A percentile compares a stretch with the other conserved stretches of the same genome.
phyloP scores from a whole-genome alignment of 345 rosid species.

The Diplotaxis tenuifolia region DNA sequence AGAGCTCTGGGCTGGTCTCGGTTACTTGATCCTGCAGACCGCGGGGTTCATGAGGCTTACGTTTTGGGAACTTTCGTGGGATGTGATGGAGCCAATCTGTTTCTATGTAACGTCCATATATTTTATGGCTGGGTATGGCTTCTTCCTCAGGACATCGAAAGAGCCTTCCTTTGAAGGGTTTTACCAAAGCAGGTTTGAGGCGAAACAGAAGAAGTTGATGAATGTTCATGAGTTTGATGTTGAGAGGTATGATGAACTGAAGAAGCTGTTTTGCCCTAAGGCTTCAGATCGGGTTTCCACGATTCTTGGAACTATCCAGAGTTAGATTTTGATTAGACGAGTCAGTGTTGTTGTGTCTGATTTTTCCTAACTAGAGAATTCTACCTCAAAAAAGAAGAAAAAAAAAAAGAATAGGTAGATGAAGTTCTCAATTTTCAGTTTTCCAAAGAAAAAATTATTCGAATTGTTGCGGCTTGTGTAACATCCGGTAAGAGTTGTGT shows the following conservation, averaged over 20 bases:
- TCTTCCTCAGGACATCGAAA: conserved; percentile 81
- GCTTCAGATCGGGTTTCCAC: conserved; percentile 25
- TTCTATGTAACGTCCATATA: conserved; percentile 80
- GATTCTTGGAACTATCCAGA: conserved; percentile 31
- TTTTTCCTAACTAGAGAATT: conserved; percentile 26
- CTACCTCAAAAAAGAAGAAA: not conserved
- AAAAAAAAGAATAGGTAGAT: not conserved
- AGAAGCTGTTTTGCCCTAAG: conserved; percentile 35
- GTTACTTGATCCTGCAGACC: conserved; percentile 69
- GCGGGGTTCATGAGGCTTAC: conserved; percentile 92
- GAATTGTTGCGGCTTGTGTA: conserved; percentile 19
- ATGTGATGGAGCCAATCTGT: conserved; percentile 98
- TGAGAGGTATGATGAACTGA: conserved; percentile 57
- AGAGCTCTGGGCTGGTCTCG: conserved; percentile 85
- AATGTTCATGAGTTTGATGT: conserved; percentile 47
- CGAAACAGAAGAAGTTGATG: conserved; percentile 65
- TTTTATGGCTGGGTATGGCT: conserved; percentile 71
- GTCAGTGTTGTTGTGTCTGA: conserved; percentile 19
- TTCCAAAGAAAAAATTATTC: not conserved
- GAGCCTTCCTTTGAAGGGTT: conserved; percentile 98
- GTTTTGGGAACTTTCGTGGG: conserved; percentile 99
- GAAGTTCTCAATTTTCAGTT: conserved; percentile 14
- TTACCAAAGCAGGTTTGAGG: conserved; percentile 63
- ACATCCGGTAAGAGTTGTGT: conserved; percentile 1
- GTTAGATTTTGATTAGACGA: conserved; percentile 6